These are phyloP conservation scores for Candida coquimbonensis DNA, from an alignment of 805 yeast species.

Conservation along the genomic window DNA sequence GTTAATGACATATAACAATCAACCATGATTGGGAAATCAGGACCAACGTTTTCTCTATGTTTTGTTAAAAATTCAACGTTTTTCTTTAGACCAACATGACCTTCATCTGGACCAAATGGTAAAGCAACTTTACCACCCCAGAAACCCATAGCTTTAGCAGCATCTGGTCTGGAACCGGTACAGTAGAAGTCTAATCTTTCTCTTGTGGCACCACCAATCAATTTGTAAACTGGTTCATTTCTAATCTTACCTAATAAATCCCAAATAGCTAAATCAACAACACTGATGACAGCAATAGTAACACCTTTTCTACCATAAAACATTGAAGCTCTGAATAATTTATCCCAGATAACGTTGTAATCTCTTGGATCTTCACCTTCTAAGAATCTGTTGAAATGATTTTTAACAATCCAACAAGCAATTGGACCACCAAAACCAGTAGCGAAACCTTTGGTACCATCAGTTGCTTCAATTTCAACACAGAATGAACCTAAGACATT, in stretches of 20 bases:
- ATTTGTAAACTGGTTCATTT: constrained; percentile 43
- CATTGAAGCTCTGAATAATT: constrained; percentile 42
- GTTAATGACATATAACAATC: constrained; percentile 47
- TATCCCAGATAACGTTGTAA: constrained; percentile 39
- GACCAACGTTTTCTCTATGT: constrained; percentile 41
- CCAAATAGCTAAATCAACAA: constrained; percentile 44
- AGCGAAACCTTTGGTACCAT: constrained; percentile 44
- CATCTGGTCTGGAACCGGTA: constrained; percentile 40
- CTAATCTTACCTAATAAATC: constrained; percentile 43
- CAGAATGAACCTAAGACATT: constrained; percentile 45
- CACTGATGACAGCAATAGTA: constrained; percentile 40
- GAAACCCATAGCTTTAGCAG: constrained; percentile 44
- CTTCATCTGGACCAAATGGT: constrained; percentile 46
- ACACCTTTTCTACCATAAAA: constrained; percentile 45
- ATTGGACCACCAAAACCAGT: constrained; percentile 49
- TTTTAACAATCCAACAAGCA: constrained; percentile 40
- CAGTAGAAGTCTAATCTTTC: constrained; percentile 41
- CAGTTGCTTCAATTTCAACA: constrained; percentile 40
- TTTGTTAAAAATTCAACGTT: constrained; percentile 38
- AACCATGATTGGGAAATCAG: constrained; percentile 47
- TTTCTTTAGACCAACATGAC: constrained; percentile 37
- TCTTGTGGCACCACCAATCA: constrained; percentile 45
- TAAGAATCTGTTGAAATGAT: constrained; percentile 40
- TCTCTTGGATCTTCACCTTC: constrained; percentile 43
- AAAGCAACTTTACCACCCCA: constrained; percentile 49